Conservation (phyloP, 345 rosid genomes). For the Eucalyptus urophylla region DNA sequence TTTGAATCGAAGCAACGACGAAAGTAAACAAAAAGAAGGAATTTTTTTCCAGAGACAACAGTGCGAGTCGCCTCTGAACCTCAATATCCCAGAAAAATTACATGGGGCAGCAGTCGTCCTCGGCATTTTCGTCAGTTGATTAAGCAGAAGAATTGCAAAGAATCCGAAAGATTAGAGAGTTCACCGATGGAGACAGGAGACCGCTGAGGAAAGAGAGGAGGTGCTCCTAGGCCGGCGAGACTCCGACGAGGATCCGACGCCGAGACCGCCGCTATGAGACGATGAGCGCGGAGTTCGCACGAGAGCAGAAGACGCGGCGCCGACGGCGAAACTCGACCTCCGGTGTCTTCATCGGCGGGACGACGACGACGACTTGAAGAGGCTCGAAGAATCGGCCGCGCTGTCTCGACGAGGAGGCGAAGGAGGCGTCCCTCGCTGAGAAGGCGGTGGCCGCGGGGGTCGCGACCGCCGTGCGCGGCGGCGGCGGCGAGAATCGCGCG, state of each 20-base stretch:
- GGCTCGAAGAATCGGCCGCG: not conserved
- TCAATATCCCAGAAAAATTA: not conserved
- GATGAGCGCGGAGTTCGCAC: not conserved
- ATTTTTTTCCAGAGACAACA: not conserved
- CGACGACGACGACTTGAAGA: not conserved
- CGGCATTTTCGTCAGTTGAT: not conserved
- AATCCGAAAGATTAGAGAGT: not conserved
- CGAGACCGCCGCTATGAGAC: not conserved
- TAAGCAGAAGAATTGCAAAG: not conserved
- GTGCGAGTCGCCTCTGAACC: not conserved
- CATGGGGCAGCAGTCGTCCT: not conserved
- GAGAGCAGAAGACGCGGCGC: not conserved
- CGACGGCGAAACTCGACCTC: not conserved
- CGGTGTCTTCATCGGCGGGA: not conserved
- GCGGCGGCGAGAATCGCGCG: not conserved
- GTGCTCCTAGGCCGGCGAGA: not conserved
- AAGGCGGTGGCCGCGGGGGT: not conserved
- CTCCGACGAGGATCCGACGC: not conserved
- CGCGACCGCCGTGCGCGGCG: not conserved
- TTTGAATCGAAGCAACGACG: not conserved
- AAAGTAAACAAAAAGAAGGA: not conserved
- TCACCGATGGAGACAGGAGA: not conserved
- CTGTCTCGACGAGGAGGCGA: not conserved
- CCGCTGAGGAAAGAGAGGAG: not conserved
- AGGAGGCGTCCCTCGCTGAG: not conserved